Conservation (phyloP, 495 filamentous ascomycete species). For the Lasiosphaeria hispida region DNA sequence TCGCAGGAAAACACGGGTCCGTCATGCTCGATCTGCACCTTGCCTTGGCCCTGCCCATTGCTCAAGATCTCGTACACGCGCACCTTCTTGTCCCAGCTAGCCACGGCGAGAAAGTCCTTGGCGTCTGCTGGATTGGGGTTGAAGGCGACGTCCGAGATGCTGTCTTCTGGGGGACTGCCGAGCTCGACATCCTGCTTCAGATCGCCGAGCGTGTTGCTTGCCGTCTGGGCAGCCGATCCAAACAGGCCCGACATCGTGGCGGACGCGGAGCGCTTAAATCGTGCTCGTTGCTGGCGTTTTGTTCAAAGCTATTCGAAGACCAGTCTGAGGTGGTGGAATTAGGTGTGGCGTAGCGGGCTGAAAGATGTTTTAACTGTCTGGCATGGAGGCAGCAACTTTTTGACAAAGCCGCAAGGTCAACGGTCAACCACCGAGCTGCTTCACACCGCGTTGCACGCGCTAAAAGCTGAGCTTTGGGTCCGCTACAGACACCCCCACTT, state of each 20-base stretch:
- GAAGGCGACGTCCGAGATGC: slow-evolving; percentile 78
- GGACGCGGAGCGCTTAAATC: neutral
- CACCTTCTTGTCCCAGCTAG: slow-evolving; percentile 91
- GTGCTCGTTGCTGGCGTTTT: neutral
- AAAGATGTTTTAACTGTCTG: neutral
- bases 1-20: slow-evolving; percentile 70
- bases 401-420: too few species aligned
- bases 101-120: slow-evolving; percentile 74
- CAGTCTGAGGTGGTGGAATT: neutral
- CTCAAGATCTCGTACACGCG: slow-evolving; percentile 81
- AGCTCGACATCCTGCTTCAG: slow-evolving; percentile 84
- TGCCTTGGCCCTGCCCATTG: slow-evolving; percentile 66
- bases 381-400: neutral
- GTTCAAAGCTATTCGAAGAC: too few species aligned
- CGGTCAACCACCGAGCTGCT: too few species aligned
- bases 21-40: slow-evolving; percentile 69
- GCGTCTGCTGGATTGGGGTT: slow-evolving; percentile 53
- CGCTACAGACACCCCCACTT: slow-evolving; percentile 3
- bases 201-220: slow-evolving; percentile 79
- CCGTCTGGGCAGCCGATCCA: slow-evolving; percentile 44
- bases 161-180: slow-evolving; percentile 73
- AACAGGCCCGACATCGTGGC: slow-evolving; percentile 66
- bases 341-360: neutral
- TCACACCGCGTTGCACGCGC: too few species aligned
- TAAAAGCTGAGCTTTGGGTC: neutral